Evolutionary conservation across 768 basidiomycete species (phyloP).

Genomic region (Lactarius evosmus): DNA sequence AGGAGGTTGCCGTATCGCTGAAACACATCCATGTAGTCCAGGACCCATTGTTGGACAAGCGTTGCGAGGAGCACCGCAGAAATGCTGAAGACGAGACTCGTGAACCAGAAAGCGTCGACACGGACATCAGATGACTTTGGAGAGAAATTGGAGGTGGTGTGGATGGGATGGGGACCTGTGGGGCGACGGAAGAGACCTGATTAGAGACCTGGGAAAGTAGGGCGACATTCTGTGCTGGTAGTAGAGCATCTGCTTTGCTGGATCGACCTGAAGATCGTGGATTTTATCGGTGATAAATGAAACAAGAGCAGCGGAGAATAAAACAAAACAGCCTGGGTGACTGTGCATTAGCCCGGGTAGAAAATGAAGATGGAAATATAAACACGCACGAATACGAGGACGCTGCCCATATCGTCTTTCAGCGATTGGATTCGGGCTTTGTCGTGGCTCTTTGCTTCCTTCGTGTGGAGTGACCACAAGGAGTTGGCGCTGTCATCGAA

Average conservation of each 20-base stretch:
- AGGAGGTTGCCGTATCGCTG: constrained; percentile 31
- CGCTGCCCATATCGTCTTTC: neutral
- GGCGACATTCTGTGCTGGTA: constrained; percentile 3
- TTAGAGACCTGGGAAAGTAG: constrained; percentile 1
- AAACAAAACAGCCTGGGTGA: constrained; percentile 12
- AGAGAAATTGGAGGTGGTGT: neutral
- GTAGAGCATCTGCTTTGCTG: neutral
- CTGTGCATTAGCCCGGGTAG: neutral
- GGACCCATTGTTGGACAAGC: constrained; percentile 50
- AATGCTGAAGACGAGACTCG: constrained; percentile 38
- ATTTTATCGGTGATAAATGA: constrained; percentile 10
- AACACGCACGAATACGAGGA: neutral
- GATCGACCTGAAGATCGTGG: constrained; percentile 10
- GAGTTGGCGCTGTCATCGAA: neutral
- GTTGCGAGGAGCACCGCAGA: constrained; percentile 29
- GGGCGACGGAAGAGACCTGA: neutral
- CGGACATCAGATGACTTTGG: constrained; percentile 37
- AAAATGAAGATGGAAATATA: neutral
- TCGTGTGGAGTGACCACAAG: neutral
- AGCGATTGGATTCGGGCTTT: neutral
- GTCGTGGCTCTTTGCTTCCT: too few relatives aligned
- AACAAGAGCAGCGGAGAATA: constrained; percentile 10
- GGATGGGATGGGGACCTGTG: neutral
- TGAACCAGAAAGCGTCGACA: constrained; percentile 44
- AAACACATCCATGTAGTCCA: constrained; percentile 35